Evolutionary conservation across 1,284 basidiomycete species (phyloP), one percentile per base, ranked within the genome.

Genomic region (Blastosporella zonata): DNA sequence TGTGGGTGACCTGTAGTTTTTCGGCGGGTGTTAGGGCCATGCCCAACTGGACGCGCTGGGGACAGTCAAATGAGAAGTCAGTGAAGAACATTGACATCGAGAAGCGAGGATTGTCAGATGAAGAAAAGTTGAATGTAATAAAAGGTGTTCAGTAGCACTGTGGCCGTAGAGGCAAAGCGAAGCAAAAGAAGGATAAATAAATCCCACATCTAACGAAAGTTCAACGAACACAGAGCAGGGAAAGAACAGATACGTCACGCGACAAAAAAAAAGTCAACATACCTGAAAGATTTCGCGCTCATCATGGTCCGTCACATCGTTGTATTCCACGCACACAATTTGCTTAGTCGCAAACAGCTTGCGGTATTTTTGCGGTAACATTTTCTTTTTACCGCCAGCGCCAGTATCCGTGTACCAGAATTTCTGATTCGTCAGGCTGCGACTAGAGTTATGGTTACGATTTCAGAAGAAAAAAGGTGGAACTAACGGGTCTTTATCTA

Each of bases 271-370:
- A 20, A 1, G 18, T 28, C 27, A 13, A 40, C 69, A 38, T 52
- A 81, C 83, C 66, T 85, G 81, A 67, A 89, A 90, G n/a, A 90
- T 86, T 57, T 89, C 87, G 27, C 85, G 73, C 54, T 88, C 84
- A 29, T 80, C 75, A 2, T 67, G 65, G 41, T 81, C 77, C 0
- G 66, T 67, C 13, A 89, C 70, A 36, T 84, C 80, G 42, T 75
- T 68, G 55, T 87, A 89, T 58, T 89, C 84, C 21, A 87, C 77
- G 56, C 86, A 89, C 1, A 84, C 81, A 17, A 89, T 75, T 50
- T 87, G 84, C 59, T 87, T 87, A 50, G 76, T 80, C 10, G 74
- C 65, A 55, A 87, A 88, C 2, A 79, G 43, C 10, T 71, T 72
- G 17, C 71, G 67, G 47, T 79, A 74, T 41, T 73, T 73, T 1